Conservation (phyloP, 768 basidiomycete genomes). For the Termitomyces sp. region DNA sequence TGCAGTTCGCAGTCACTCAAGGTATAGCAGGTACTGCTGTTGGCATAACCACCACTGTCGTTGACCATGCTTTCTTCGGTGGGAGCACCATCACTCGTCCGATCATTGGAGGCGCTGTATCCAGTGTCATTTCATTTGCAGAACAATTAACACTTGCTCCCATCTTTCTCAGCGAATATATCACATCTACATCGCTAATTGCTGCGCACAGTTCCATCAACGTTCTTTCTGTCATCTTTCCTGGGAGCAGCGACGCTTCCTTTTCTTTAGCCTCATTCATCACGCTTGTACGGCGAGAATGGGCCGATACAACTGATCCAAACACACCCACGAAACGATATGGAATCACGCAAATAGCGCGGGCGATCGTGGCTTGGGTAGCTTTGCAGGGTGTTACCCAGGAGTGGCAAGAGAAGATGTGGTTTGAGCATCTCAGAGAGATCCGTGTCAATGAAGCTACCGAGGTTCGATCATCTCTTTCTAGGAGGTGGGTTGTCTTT, state of each 20-base stretch:
- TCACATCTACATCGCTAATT: slow-evolving; percentile 68
- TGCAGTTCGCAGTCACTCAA: slow-evolving; percentile 65
- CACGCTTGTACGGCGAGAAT: slow-evolving; percentile 73
- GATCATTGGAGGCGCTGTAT: slow-evolving; percentile 52
- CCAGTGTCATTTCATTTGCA: slow-evolving; percentile 56
- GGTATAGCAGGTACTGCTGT: slow-evolving; percentile 54
- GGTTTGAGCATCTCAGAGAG: slow-evolving; percentile 64
- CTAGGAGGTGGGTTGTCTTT: slow-evolving; percentile 26
- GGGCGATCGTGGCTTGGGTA: slow-evolving; percentile 75
- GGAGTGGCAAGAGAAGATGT: slow-evolving; percentile 70
- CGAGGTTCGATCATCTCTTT: slow-evolving; percentile 23
- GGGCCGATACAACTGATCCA: slow-evolving; percentile 53
- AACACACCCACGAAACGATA: slow-evolving; percentile 55
- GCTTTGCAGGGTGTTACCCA: slow-evolving; percentile 78
- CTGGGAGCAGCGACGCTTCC: slow-evolving; percentile 71
- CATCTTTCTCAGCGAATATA: slow-evolving; percentile 68
- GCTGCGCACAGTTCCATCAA: slow-evolving; percentile 77
- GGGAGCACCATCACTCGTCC: slow-evolving; percentile 54
- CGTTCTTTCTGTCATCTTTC: slow-evolving; percentile 65
- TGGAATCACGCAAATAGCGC: slow-evolving; percentile 59
- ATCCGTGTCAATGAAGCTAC: slow-evolving; percentile 52
- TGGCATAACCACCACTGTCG: slow-evolving; percentile 49
- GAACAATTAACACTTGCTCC: slow-evolving; percentile 74
- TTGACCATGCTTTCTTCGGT: slow-evolving; percentile 68
- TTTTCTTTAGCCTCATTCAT: slow-evolving; percentile 82